Evolutionary conservation across 2,329 filamentous ascomycete genomes (phyloP), one percentile per base, ranked within the genome.

Genomic region (Aspergillus fructus): DNA sequence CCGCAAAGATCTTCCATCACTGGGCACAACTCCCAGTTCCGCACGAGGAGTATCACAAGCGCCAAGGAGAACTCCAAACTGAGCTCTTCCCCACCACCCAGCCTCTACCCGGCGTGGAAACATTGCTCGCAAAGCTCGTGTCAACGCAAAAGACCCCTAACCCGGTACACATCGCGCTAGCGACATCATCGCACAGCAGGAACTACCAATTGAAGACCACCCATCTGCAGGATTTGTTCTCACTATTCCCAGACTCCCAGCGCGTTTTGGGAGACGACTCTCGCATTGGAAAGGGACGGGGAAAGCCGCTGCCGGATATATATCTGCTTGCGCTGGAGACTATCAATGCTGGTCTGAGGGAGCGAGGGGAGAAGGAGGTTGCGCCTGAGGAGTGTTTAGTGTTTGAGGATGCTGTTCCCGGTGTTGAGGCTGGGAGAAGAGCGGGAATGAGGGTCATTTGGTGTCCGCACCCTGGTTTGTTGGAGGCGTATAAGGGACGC

Each of bases 361-460:
- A 80, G 0, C 64, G 68, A 40, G 86, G 89, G 51, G 78, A 82
- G 62, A 78, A 83, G 58, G 80, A 81, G 53, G 88, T 99, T 61
- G 80, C 71, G 53, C 91, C 92, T 0, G 89, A 90, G 64, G 93
- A 97, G 75, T 97, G 94, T 71, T 81, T 99, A 15, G 94, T 97
- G 0, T 97, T 99, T 68, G 94, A 99, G 76, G 94, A 99, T 74
- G 91, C 89, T 46, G 93, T 97, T 1, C 91, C 92, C 0, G 94
- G 94, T 4, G 91, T 97, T 3, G 94, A 99, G 76, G 86, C 91
- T 2, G 94, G 92, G 4, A 81, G 94, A 53, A 85, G 94, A 63
- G 94, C 94, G 0, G 93, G 93, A 0, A 97, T 97, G 93, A 86
- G 93, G 64, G 92, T 96, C 12, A 81, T 96, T 1, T 99, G 94